Base-by-base conservation (phyloP, 371 early-diverging fungal species). In the Actinomortierella wolfii region DNA sequence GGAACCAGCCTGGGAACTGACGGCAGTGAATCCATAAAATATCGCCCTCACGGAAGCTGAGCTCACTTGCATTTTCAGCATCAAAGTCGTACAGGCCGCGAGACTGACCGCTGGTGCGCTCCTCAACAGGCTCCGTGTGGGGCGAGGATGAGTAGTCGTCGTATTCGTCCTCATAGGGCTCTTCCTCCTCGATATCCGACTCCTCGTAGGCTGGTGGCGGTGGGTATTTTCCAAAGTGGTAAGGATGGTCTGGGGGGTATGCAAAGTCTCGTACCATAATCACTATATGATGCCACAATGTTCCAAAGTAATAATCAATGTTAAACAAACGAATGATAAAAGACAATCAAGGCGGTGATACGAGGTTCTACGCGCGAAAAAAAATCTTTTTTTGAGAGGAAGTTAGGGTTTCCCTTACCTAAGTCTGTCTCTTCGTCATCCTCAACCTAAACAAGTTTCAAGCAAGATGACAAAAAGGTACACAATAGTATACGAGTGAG, bases 11-110 rank as follows among this genome's bases (percentile, higher is more conserved):
- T 21, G 82, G 84, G 67, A 84, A 88, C 67, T 86, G 86, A 47
- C 83, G 83, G 65, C 86, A 85, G 61, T 83, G 82, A 3, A 91
- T 83, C 76, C 83, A 84, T 15, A 91, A 56, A 15, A 71, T 59
- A 57, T 89, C 88, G 24, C 84, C 86, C 56, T 89, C 84, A 13
- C 81, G 69, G 61, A 91, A 84, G 28, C 74, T 81, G 54, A 90
- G 71, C 76, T 91, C 92, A 24, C 77, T 83, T 18, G 84, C 80
- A 47, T 86, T 87, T 62, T 89, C 89, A 25, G 89, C 91, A 34
- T 77, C 79, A 76, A 91, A 91, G 58, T 91, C 90, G 63, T 90
- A 91, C n/a, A 91, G 63, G 15, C 87, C 92, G 56, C 81, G 78
- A 28, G 80, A 89, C 64, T 78, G 77, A 13, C 68, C 68, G 49